These are phyloP conservation scores for Helianthus tuberosus DNA, from an alignment of 129 eudicot species.

Conservation along the genomic window DNA sequence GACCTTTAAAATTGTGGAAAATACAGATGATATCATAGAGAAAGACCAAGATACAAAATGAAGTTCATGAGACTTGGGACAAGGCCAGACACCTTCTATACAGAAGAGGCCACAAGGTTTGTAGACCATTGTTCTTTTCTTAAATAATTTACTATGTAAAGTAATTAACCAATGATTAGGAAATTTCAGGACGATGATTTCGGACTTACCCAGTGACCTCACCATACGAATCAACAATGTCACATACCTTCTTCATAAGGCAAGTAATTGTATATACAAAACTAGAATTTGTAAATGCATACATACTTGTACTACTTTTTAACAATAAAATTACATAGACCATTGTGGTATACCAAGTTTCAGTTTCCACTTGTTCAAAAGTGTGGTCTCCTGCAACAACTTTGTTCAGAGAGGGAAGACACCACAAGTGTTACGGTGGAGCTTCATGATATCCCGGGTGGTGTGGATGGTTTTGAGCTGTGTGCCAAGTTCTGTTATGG, in stretches of 20 bases:
- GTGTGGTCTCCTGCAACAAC: conserved; percentile 70
- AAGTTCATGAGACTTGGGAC: conserved; percentile 90
- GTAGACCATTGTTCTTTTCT: not conserved
- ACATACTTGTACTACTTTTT: not conserved
- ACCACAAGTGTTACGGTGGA: conserved; percentile 44
- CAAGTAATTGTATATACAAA: conserved; percentile 26
- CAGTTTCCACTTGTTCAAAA: conserved; percentile 81
- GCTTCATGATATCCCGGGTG: conserved; percentile 82
- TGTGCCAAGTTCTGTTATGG: conserved; percentile 91
- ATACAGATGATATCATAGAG: conserved; percentile 20
- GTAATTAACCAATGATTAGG: not conserved
- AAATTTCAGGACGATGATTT: conserved; percentile 58
- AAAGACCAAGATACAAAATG: conserved; percentile 45
- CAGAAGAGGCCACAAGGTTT: conserved; percentile 79
- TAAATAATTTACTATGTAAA: not conserved
- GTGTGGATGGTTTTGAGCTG: conserved; percentile 72
- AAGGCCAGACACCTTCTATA: conserved; percentile 76
- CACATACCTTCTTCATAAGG: conserved; percentile 81
- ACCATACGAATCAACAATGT: conserved; percentile 52
- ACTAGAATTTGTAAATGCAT: conserved; percentile 1
- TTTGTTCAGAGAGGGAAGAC: conserved; percentile 46
- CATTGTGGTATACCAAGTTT: conserved; percentile 49
- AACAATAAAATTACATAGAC: conserved; percentile 26
- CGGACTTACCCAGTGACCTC: conserved; percentile 66
- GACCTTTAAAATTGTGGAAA: not conserved